phyloP scores from a whole-genome alignment of 2,329 filamentous ascomycete genomes.

The Verticillium nonalfalfae region DNA sequence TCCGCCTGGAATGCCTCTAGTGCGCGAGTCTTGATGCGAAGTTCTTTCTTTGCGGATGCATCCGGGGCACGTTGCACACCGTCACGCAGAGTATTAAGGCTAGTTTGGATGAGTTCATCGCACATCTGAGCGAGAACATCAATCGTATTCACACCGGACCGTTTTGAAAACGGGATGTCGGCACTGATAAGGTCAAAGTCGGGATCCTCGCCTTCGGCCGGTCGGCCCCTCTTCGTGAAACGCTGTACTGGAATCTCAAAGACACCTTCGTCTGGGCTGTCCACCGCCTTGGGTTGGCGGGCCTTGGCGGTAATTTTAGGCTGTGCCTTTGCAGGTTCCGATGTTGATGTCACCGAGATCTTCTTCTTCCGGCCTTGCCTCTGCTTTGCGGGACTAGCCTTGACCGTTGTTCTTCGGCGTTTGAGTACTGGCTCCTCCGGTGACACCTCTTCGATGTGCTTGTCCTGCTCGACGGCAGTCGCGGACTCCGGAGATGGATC shows the following conservation, averaged over 20 bases:
- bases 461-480: slow-evolving; percentile 14
- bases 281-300: slow-evolving; percentile 14
- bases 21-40: slow-evolving; percentile 46
- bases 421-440: slow-evolving; percentile 23
- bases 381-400: slow-evolving; percentile 34
- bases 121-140: slow-evolving; percentile 58
- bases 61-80: slow-evolving; percentile 30
- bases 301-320: slow-evolving; percentile 6
- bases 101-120: slow-evolving; percentile 50
- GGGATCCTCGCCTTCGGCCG: slow-evolving; percentile 30
- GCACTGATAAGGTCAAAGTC: slow-evolving; percentile 38
- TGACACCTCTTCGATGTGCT: slow-evolving; percentile 18
- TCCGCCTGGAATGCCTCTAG: slow-evolving; percentile 55
- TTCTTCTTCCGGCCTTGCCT: slow-evolving; percentile 21
- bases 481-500: slow-evolving; percentile 35
- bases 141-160: slow-evolving; percentile 51
- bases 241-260: slow-evolving; percentile 56
- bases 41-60: slow-evolving; percentile 43
- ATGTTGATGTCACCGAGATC: slow-evolving; percentile 11
- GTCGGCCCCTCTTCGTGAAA: slow-evolving; percentile 41
- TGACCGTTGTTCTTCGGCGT: slow-evolving; percentile 25
- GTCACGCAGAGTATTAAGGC: slow-evolving; percentile 40
- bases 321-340: slow-evolving; percentile 11
- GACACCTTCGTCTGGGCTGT: slow-evolving; percentile 12
- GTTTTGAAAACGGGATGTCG: slow-evolving; percentile 47